These are phyloP conservation scores for Colletotrichum tanaceti DNA, from an alignment of 2,329 filamentous ascomycete genomes.

Conservation along the genomic window DNA sequence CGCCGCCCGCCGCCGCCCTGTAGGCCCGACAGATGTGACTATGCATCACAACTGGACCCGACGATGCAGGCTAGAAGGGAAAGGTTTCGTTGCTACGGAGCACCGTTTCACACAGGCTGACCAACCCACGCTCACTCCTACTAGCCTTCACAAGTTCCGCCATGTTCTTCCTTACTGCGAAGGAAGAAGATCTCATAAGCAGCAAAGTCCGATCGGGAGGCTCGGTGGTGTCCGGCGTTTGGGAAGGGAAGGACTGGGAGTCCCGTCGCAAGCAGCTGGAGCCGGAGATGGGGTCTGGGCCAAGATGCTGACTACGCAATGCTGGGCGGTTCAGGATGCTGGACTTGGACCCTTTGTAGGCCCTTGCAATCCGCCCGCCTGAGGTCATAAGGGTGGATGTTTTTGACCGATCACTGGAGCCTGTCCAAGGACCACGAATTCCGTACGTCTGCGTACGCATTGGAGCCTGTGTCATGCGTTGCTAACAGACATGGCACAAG, in stretches of 20 bases:
- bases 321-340: constrained; percentile 25
- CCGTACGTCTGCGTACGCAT: constrained; percentile 27
- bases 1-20: constrained; percentile 25
- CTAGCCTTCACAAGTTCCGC: constrained; percentile 13
- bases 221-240: constrained; percentile 41
- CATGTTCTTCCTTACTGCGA: constrained; percentile 27
- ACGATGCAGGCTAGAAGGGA: constrained; percentile 25
- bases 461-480: constrained; percentile 10
- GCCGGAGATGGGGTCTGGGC: constrained; percentile 32
- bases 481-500: constrained; percentile 15
- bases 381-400: constrained; percentile 33
- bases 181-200: constrained; percentile 23
- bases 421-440: constrained; percentile 5
- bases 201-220: constrained; percentile 39
- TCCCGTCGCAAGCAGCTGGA: constrained; percentile 34
- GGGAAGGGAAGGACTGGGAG: constrained; percentile 34
- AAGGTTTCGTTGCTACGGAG: constrained; percentile 31
- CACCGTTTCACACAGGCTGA: constrained; percentile 39
- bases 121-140: constrained; percentile 31
- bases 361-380: constrained; percentile 27
- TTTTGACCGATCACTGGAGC: constrained; percentile 8
- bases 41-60: constrained; percentile 34
- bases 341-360: constrained; percentile 33
- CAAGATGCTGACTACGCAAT: constrained; percentile 14
- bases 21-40: constrained; percentile 31